phyloP scores from a whole-genome alignment of 306 rosid species.

The Quillaja saponaria region DNA sequence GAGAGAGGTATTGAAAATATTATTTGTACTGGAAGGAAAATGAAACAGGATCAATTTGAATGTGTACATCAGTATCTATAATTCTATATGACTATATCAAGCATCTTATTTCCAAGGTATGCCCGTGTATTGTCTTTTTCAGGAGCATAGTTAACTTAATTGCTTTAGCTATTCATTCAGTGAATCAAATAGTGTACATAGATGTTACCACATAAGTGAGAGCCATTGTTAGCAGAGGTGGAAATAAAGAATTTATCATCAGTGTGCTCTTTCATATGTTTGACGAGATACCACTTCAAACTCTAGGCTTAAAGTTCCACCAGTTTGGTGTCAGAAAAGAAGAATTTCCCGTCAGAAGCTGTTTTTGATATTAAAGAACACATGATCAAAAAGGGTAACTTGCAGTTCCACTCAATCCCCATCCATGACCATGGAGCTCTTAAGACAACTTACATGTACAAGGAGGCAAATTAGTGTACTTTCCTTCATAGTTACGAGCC shows the following conservation, averaged over 20 bases:
- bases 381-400: not conserved
- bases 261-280: not conserved
- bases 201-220: not conserved
- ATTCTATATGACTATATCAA: too few species aligned
- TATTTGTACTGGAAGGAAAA: slow-evolving; percentile 12
- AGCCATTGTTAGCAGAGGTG: not conserved
- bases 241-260: not conserved
- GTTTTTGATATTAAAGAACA: not conserved
- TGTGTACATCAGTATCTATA: not conserved
- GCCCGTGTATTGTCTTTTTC: slow-evolving; percentile 2
- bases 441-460: too few species aligned
- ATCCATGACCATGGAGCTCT: too few species aligned
- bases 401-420: too few species aligned
- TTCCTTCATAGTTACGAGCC: too few species aligned
- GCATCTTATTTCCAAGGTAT: not conserved
- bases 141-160: slow-evolving; percentile 6
- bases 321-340: not conserved
- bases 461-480: too few species aligned
- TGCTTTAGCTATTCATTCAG: slow-evolving; percentile 1
- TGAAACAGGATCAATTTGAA: slow-evolving; percentile 18
- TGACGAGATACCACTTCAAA: slow-evolving; percentile 1
- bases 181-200: too few species aligned
- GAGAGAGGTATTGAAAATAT: slow-evolving; percentile 25
- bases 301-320: not conserved
- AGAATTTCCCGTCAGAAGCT: not conserved